Base-by-base conservation (phyloP, 129 eudicot species). In the Ambrosia artemisiifolia region DNA sequence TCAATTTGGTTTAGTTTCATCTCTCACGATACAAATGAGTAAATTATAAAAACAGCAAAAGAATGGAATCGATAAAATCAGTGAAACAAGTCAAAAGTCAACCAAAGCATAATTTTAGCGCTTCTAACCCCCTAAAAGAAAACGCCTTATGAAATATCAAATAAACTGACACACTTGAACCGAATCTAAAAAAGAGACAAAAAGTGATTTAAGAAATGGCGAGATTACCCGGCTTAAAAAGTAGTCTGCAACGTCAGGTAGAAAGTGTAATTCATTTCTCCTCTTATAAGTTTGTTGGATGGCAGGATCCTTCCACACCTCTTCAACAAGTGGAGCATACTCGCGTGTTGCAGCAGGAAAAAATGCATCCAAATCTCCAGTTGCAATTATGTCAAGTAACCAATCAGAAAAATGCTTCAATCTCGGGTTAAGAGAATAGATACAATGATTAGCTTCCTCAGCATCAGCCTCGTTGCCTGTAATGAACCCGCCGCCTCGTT, bases 281-380 rank as follows among this genome's bases (percentile, higher is more conserved):
- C 99, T 86, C 72, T 61, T 88, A 73, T 77, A 95, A 0, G 99
- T 90, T 79, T 90, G 90, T 70, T 95, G 99, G 80, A 95, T 86
- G 33, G 99, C 97, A 10, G 96, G 99, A 80, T 95, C 97, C 73
- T 75, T 90, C 99, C 99, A 95, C 42, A 95, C 96, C 77, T 95
- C 99, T 82, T 95, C 97, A 59, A 91, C 97, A 33, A 95, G 79
- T 3, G 99, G 99, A 72, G 99, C 97, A 80, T 90, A 91, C 65
- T 95, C 99, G 8, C 99, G 90, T n/a, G 97, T 91, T 51, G 97
- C 97, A 33, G 97, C 99, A 44, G 99, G 99, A 63, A 95, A 90
- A 65, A 95, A 90, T 7, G 97, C 97, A 74, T 95, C 99, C 79
- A 95, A 78, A 80, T 91, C 96, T 69, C 99, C 99, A 1, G 99